A percentile compares a stretch with the other conserved stretches of the same genome.
Conservation (phyloP, 495 filamentous ascomycete species). For the Annulohypoxylon stygium region DNA sequence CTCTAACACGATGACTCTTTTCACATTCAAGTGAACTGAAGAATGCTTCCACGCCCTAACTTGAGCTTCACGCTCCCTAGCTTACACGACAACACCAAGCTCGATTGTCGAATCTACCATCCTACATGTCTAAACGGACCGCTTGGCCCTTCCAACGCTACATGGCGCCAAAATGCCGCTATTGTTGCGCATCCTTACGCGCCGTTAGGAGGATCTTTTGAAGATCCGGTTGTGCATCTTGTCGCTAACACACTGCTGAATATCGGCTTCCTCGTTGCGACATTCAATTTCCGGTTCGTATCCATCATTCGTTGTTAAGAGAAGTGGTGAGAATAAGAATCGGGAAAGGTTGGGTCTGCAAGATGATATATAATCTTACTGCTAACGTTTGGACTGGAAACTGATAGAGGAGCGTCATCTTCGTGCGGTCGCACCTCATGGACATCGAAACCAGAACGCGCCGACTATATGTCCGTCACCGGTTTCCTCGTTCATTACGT, state of each 20-base stretch:
- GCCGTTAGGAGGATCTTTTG: constrained; percentile 84
- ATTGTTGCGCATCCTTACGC: constrained; percentile 94
- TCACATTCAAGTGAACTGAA: constrained; percentile 16
- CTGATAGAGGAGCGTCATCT: constrained; percentile 78
- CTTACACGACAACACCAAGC: constrained; percentile 76
- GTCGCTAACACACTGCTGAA: constrained; percentile 72
- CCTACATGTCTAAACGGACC: constrained; percentile 60
- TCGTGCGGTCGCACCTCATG: constrained; percentile 85
- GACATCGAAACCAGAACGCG: constrained; percentile 82
- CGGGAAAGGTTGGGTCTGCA: not conserved
- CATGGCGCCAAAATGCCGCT: constrained; percentile 70
- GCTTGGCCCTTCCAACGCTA: constrained; percentile 16
- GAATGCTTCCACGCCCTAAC: constrained; percentile 66
- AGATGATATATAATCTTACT: not conserved
- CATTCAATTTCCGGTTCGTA: constrained; percentile 90
- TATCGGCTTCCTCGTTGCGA: constrained; percentile 80
- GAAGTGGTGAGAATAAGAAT: not conserved
- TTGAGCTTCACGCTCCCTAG: constrained; percentile 87
- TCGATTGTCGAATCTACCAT: constrained; percentile 87
- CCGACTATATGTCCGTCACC: constrained; percentile 83
- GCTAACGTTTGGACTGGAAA: constrained; percentile 26
- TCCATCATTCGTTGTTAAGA: not conserved
- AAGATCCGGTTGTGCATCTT: constrained; percentile 80
- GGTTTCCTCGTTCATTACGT: constrained; percentile 83
- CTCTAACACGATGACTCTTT: constrained; percentile 38